A percentile compares a stretch with the other conserved stretches of the same genome.
Conservation (phyloP, 257 asterid genomes). For the Craterostigma plantagineum region DNA sequence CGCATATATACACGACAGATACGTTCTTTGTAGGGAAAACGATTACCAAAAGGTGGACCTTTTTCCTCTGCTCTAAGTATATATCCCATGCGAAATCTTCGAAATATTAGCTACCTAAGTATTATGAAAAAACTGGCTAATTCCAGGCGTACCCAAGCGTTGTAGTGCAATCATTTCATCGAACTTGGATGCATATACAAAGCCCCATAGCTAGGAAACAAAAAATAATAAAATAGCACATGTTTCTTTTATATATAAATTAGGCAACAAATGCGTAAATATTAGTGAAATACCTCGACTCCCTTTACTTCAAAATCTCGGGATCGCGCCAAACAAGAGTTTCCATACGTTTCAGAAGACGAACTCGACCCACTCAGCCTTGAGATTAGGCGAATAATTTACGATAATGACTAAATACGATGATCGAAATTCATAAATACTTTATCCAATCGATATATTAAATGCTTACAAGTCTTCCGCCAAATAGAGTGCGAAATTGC, state of each 20-base stretch:
- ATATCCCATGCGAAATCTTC: too few species aligned
- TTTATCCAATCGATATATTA: background rate
- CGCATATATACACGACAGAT: too few species aligned
- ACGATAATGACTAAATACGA: background rate
- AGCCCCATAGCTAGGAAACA: constrained; percentile 67
- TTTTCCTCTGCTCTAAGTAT: too few species aligned
- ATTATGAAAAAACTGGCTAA: constrained; percentile 33
- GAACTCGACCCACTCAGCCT: constrained; percentile 82
- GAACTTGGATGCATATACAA: constrained; percentile 63
- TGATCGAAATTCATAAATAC: background rate
- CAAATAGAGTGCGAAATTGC: constrained; percentile 81
- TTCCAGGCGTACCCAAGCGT: constrained; percentile 59
- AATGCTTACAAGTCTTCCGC: constrained; percentile 76
- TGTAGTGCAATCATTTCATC: constrained; percentile 53
- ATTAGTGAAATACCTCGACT: constrained; percentile 48
- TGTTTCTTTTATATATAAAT: background rate
- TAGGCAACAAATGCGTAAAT: background rate
- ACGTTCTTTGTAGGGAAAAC: too few species aligned
- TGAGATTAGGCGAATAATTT: background rate
- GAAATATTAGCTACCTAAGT: too few species aligned
- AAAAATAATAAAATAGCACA: background rate
- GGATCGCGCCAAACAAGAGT: constrained; percentile 56
- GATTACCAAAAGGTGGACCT: too few species aligned
- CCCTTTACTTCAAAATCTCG: constrained; percentile 68
- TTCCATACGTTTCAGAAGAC: constrained; percentile 72